These are phyloP conservation scores for Coniochaeta ligniaria DNA, from an alignment of 2,329 filamentous ascomycete genomes.

Conservation along the genomic window DNA sequence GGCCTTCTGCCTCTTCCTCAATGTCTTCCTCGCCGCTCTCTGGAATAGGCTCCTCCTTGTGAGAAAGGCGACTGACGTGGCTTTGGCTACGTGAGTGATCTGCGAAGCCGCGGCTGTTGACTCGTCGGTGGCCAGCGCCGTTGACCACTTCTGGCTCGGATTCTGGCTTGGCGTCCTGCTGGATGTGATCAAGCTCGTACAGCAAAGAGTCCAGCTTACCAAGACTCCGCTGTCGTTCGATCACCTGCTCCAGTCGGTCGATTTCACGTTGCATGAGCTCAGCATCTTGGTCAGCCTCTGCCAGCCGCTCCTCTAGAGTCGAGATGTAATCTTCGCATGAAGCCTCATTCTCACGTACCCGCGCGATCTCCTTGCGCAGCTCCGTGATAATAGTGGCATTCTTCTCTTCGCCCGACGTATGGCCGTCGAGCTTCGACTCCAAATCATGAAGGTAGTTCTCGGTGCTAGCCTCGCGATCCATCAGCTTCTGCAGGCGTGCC, in stretches of 20 bases:
- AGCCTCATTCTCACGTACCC: slow-evolving; percentile 82
- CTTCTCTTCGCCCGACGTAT: slow-evolving; percentile 87
- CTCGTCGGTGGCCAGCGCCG: slow-evolving; percentile 30
- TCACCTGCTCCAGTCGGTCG: slow-evolving; percentile 85
- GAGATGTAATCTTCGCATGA: slow-evolving; percentile 96
- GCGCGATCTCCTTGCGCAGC: slow-evolving; percentile 82
- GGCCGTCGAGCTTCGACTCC: slow-evolving; percentile 82
- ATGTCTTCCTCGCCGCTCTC: slow-evolving; percentile 39
- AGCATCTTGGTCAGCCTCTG: slow-evolving; percentile 91
- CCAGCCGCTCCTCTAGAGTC: slow-evolving; percentile 87
- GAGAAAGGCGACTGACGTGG: slow-evolving; percentile 45
- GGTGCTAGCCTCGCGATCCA: slow-evolving; percentile 85
- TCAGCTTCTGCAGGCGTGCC: slow-evolving; percentile 80
- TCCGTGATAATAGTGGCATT: slow-evolving; percentile 79
- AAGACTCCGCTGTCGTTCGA: slow-evolving; percentile 90
- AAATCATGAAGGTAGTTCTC: slow-evolving; percentile 90
- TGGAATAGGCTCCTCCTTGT: slow-evolving; percentile 46
- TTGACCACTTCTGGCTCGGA: slow-evolving; percentile 27
- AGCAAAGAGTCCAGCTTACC: slow-evolving; percentile 91
- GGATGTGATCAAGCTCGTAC: slow-evolving; percentile 78
- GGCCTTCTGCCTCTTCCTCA: slow-evolving; percentile 20
- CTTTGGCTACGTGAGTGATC: slow-evolving; percentile 50
- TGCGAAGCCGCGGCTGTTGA: slow-evolving; percentile 29
- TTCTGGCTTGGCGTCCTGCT: slow-evolving; percentile 47
- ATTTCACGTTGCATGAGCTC: slow-evolving; percentile 97